Conservation (phyloP, 306 rosid species). For the Lathyrus oleraceus region DNA sequence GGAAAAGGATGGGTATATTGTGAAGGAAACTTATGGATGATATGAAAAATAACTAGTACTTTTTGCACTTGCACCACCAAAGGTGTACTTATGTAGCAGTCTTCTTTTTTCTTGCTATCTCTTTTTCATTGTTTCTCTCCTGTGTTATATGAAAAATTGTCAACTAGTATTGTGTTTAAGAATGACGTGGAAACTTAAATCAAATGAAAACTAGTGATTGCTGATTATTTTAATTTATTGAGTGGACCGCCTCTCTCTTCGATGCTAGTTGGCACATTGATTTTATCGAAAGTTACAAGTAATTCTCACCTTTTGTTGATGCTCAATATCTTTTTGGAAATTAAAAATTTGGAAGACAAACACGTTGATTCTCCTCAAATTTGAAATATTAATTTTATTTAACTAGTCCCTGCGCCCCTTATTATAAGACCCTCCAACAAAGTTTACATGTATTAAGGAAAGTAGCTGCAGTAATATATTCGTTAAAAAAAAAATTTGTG, state of each 20-base stretch:
- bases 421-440: no score
- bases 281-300: not conserved
- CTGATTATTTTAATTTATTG: not conserved
- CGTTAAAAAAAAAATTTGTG: no score
- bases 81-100: not conserved
- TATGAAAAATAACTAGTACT: not conserved
- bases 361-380: not conserved
- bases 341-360: not conserved
- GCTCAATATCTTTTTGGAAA: not conserved
- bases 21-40: not conserved
- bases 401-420: no score
- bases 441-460: no score
- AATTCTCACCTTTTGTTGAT: not conserved
- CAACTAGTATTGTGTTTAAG: not conserved
- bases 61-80: not conserved
- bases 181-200: not conserved
- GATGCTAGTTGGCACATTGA: not conserved
- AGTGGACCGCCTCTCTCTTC: not conserved
- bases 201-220: not conserved
- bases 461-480: no score
- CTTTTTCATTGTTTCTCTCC: not conserved
- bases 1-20: not conserved
- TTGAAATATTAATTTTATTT: conserved; percentile 3
- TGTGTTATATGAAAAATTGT: not conserved
- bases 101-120: not conserved